A percentile compares a stretch with the other conserved stretches of the same genome.
Conservation (phyloP, 2,329 filamentous ascomycete species). For the Aspergillus neotritici region DNA sequence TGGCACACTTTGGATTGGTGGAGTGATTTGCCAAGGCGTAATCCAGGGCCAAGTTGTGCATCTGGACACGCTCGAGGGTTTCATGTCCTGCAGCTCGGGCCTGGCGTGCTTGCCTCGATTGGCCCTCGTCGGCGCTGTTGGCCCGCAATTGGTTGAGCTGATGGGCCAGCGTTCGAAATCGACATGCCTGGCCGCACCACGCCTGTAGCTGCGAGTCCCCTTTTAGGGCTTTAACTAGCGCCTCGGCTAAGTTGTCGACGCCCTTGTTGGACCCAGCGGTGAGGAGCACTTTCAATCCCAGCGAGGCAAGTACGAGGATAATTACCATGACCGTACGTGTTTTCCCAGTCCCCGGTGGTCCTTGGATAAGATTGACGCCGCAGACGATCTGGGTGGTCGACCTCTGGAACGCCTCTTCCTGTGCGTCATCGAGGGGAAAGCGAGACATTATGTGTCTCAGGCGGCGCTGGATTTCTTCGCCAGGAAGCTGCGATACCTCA, state of each 20-base stretch:
- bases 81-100: neutral
- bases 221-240: slow-evolving; percentile 1
- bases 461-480: neutral
- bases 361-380: slow-evolving; percentile 4
- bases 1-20: neutral
- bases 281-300: slow-evolving; percentile 4
- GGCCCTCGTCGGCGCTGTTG: neutral
- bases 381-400: slow-evolving; percentile 1
- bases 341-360: slow-evolving; percentile 7
- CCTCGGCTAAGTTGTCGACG: slow-evolving; percentile 3
- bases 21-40: neutral
- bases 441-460: neutral
- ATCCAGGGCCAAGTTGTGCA: neutral
- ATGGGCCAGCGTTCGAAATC: neutral
- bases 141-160: neutral
- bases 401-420: slow-evolving; percentile 1
- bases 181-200: neutral
- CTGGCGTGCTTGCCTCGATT: neutral
- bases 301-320: slow-evolving; percentile 2
- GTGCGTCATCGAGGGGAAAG: slow-evolving; percentile 2
- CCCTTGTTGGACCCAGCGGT: slow-evolving; percentile 5
- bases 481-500: neutral
- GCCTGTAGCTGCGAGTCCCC: neutral
- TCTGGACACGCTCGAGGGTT: neutral
- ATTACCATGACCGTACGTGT: slow-evolving; percentile 7